Conservation (phyloP, 345 rosid genomes). For the Pistacia vera region DNA sequence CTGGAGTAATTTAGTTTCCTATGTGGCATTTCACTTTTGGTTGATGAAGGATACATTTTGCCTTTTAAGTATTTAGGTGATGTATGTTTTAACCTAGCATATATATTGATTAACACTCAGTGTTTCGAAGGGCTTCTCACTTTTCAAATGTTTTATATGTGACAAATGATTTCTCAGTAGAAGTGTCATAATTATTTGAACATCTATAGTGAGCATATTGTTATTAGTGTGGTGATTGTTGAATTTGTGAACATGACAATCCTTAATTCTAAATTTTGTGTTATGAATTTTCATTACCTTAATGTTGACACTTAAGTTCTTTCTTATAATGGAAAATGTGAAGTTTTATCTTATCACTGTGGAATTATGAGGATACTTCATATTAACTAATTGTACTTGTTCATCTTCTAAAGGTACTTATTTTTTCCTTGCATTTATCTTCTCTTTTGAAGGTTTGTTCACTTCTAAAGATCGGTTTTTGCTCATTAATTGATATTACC, state of each 20-base stretch:
- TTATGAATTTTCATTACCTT: neutral
- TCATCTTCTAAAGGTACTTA: neutral
- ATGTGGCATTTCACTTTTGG: neutral
- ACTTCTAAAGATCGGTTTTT: conserved; percentile 21
- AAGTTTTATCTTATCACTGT: neutral
- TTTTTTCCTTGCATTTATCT: conserved; percentile 12
- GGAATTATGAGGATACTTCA: neutral
- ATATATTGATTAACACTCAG: neutral
- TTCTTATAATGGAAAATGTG: neutral
- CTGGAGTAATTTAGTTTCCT: neutral
- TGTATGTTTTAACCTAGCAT: neutral
- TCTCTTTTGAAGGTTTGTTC: conserved; percentile 31
- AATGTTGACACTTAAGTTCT: neutral
- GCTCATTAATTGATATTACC: conserved; percentile 15
- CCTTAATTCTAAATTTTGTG: neutral
- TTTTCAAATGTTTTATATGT: neutral
- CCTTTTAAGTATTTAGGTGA: neutral
- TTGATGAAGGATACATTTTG: neutral
- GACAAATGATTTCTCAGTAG: neutral
- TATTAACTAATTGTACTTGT: neutral
- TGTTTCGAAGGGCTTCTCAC: neutral
- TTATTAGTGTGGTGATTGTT: neutral
- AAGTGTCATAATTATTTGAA: neutral
- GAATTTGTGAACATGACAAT: neutral
- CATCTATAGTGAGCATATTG: neutral